Base-by-base conservation (phyloP, 2,329 filamentous ascomycete genomes). In the Epichloe sp. region DNA sequence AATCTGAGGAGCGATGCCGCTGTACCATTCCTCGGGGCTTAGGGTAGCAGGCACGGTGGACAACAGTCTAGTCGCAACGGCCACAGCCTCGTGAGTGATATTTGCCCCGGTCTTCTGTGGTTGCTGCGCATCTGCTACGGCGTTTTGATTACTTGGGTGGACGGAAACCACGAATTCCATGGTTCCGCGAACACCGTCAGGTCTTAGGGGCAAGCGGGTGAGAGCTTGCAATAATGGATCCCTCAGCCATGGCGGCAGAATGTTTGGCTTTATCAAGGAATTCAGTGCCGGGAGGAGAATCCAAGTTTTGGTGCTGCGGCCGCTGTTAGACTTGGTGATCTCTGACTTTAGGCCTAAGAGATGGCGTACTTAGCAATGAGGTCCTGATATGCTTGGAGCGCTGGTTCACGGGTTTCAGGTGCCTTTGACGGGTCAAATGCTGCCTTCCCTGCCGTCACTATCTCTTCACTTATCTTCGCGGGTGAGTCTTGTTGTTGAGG, bases 151-250 rank as follows among this genome's bases (percentile, higher is more conserved):
- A 54, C 76, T 73, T 0, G 83, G 78, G 54, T 86, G 83, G 6
- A 85, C 79, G 1, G 82, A 76, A 52, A 86, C 83, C 37, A 88
- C 72, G 59, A 87, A 87, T 60, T 87, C 83, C 54, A 87, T 71
- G 0, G 80, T 83, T 26, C 79, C 76, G 36, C 83, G 75, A 14
- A 88, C 80, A 17, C 84, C 84, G 54, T 79, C 74, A 2, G 70
- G 66, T 4, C 83, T 72, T 26, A 86, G 69, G 1, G 84, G 83
- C 10, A 87, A 60, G 12, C 72, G 62, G 1, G 82, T 79, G 44
- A 88, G 70, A 12, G 76, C 71, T 52, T 72, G 72, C 57, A 82
- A 70, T 2, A 87, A 61, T 42, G 72, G 72, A 17, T 71, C 57
- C 43, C 76, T 76, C n/a, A 86, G 69, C 79, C 80, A 85, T 62